Evolutionary conservation across 495 filamentous ascomycete genomes (phyloP), one percentile per base, ranked within the genome.

Genomic region (Penicillium waksmanii): DNA sequence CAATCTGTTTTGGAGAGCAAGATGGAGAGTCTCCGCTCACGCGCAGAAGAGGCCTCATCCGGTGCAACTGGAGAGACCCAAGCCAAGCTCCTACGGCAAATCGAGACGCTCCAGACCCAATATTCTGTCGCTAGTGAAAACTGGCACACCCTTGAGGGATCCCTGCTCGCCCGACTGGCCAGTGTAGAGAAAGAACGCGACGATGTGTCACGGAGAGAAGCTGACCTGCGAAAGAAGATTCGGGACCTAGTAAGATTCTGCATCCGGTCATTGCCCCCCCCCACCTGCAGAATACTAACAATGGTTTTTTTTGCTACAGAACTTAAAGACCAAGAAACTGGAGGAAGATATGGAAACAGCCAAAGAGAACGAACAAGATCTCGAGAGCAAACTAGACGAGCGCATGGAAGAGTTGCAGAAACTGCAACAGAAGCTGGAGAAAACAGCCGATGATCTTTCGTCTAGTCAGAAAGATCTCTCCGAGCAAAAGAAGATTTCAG

Each of bases 21-120:
- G 66, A 82, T 98, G 65, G 96, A 99, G 67, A 88, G 89, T 38
- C 84, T 97, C 67, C 87, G 96, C 17, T 82, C 87, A 18, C 83
- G 89, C 19, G 92, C 90, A 9, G 96, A 99, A 77, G 96, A 99
- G 71, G 91, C 87, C 4, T 93, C 92, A 0, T 92, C 92, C 5
- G 89, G 92, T 18, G 82, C 85, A 42, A 83, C 83, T 6, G 89
- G 92, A 7, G 93, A 98, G 68, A 86, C 90, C 0, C 92, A 96
- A 64, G 91, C 89, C 21, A 97, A 97, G 69, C 80, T 99, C 21
- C 78, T 97, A 19, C 86, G 96, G 46, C 96, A 98, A 73, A 87
- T 98, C 31, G 96, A 99, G 79, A 97, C 91, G 3, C 75, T 99
- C 51, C 96, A 98, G 74, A 94, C 89, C 5, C 96, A 99, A 73